Evolutionary conservation across 257 asterid species (phyloP), one percentile per base, ranked within the genome.

Genomic region (Linaria vulgaris): DNA sequence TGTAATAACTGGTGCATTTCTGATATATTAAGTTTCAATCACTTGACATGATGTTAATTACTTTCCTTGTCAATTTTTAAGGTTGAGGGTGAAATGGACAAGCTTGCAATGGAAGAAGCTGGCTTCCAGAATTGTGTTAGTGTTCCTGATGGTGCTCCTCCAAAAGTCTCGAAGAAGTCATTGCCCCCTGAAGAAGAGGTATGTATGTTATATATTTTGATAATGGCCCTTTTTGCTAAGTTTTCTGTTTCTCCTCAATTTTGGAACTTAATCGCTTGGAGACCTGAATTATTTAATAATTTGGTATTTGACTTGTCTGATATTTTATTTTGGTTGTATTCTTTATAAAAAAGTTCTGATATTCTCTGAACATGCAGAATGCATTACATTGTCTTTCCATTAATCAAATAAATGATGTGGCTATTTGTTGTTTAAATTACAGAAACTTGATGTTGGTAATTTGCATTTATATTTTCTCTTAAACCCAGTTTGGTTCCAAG

Each of bases 51-150:
- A 38, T 19, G 0, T 70, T 62, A 63, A 51, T 70, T 49, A 20
- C 45, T 6, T 27, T 27, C 6, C 58, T 66, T 12, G 58, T 66
- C 49, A 50, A 27, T 17, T 61, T 54, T 52, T 63, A 55, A 92
- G 99, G 99, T 92, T 78, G 99, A 92, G 78, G 99, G 97, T 73
- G 99, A 92, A 82, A 89, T 92, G 83, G 97, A 92, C 79, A 92
- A 92, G 81, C 99, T 92, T 81, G 89, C 99, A 38, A 80, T 92
- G 96, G 99, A 89, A 83, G 99, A 92, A 74, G 97, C 97, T 64
- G 99, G 99, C 66, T 89, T 89, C 74, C 79, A 75, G 72, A 89
- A 87, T 53, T 92, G 97, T 63, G 99, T 87, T 65, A 92, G 99
- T 54, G 97, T 92, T 72, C 99, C 97, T 56, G 90, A 89, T 78